Evolutionary conservation across 2,329 filamentous ascomycete species (phyloP).

Genomic region (Pseudogymnoascus sp.): DNA sequence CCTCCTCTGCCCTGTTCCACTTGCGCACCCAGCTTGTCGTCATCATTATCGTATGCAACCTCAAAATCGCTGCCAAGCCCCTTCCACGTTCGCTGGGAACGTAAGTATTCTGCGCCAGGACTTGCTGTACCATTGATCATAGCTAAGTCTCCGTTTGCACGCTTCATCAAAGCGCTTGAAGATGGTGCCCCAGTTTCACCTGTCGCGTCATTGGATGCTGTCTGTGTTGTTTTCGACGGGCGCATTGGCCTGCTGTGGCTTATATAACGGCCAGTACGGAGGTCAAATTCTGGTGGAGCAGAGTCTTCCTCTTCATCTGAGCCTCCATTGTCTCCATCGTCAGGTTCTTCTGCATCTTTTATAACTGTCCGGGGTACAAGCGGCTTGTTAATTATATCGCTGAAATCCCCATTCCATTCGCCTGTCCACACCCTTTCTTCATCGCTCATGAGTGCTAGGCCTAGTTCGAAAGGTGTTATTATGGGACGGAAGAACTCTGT

Average conservation of each 20-base stretch:
- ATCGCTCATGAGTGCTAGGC: slow-evolving; percentile 67
- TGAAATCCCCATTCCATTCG: slow-evolving; percentile 83
- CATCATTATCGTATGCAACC: slow-evolving; percentile 50
- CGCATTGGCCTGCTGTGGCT: slow-evolving; percentile 71
- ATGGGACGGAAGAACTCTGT: slow-evolving; percentile 83
- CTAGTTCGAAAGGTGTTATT: slow-evolving; percentile 90
- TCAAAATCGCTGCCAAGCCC: slow-evolving; percentile 83
- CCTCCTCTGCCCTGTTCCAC: slow-evolving; percentile 84
- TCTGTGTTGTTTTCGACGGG: slow-evolving; percentile 2
- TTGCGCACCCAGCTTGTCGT: slow-evolving; percentile 48
- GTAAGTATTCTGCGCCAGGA: slow-evolving; percentile 81
- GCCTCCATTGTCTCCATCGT: slow-evolving; percentile 29
- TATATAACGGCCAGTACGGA: slow-evolving; percentile 78
- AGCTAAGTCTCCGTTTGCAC: slow-evolving; percentile 62
- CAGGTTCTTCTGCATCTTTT: slow-evolving; percentile 22
- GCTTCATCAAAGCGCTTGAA: slow-evolving; percentile 54
- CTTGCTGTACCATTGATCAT: slow-evolving; percentile 81
- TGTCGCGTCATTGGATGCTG: slow-evolving; percentile 7
- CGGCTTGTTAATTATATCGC: slow-evolving; percentile 35
- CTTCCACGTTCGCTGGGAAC: slow-evolving; percentile 79
- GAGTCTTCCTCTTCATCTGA: slow-evolving; percentile 60
- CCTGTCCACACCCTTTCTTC: slow-evolving; percentile 75
- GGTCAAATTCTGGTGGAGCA: slow-evolving; percentile 82
- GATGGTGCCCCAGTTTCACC: slow-evolving; percentile 24
- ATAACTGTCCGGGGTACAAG: slow-evolving; percentile 16